phyloP scores from a whole-genome alignment of 345 rosid species.

The Brassica carinata region DNA sequence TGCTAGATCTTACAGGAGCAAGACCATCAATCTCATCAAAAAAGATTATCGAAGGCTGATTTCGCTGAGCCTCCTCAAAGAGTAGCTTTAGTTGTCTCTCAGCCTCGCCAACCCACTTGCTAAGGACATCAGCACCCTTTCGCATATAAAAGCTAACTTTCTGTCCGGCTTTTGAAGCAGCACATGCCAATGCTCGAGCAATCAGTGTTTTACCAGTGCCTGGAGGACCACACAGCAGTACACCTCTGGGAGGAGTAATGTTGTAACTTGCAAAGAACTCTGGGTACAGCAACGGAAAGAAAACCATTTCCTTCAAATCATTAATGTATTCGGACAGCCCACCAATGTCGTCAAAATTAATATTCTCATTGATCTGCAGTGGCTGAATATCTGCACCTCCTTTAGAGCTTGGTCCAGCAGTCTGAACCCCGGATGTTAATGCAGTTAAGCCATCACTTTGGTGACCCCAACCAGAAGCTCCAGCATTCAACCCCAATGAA shows the following conservation, averaged over 20 bases:
- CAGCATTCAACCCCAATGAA: constrained; percentile 84
- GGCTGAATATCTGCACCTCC: constrained; percentile 99
- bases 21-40: constrained; percentile 99
- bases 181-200: constrained; percentile 99
- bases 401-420: constrained; percentile 99
- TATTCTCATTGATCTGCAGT: constrained; percentile 88
- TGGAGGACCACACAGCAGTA: constrained; percentile 98
- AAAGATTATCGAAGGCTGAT: constrained; percentile 97
- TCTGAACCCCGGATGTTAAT: constrained; percentile 86
- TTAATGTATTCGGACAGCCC: constrained; percentile 94
- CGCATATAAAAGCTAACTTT: constrained; percentile 99
- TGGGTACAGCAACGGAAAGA: constrained; percentile 97
- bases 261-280: constrained; percentile 97
- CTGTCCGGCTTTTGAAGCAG: constrained; percentile 99
- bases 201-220: constrained; percentile 99
- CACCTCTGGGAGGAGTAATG: constrained; percentile 97
- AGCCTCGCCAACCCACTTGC: constrained; percentile 99
- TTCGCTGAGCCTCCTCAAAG: constrained; percentile 97
- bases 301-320: constrained; percentile 99
- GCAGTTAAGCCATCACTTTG: constrained; percentile 82
- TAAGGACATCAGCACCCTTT: constrained; percentile 99
- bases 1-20: constrained; percentile 99
- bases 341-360: constrained; percentile 95
- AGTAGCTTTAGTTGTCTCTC: constrained; percentile 97
- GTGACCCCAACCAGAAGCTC: constrained; percentile 99